Evolutionary conservation across 2,329 filamentous ascomycete genomes (phyloP).

Genomic region (Stachybotrys chartarum): DNA sequence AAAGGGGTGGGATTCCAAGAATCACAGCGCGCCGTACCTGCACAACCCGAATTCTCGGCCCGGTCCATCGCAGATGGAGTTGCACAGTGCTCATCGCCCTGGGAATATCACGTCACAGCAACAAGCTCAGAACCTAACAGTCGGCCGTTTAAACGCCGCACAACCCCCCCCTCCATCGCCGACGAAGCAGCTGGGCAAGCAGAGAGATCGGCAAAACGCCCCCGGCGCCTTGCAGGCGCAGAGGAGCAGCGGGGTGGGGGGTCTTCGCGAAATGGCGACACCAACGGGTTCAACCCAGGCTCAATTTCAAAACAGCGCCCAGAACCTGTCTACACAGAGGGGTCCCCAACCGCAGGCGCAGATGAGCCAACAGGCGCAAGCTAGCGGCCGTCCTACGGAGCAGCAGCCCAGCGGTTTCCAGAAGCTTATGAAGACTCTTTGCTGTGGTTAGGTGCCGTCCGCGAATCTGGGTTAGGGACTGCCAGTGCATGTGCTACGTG

Average conservation of each 20-base stretch:
- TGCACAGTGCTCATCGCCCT: constrained; percentile 66
- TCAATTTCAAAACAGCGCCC: constrained; percentile 92
- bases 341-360: constrained; percentile 51
- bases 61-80: constrained; percentile 76
- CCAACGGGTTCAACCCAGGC: constrained; percentile 88
- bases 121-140: constrained; percentile 60
- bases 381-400: constrained; percentile 53
- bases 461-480: not conserved
- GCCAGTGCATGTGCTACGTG: not conserved
- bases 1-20: constrained; percentile 82
- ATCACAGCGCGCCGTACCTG: constrained; percentile 53
- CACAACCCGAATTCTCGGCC: constrained; percentile 73
- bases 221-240: constrained; percentile 66
- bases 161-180: constrained; percentile 83
- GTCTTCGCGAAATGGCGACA: constrained; percentile 69
- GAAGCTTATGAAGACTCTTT: constrained; percentile 87
- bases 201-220: constrained; percentile 68
- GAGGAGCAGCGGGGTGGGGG: constrained; percentile 68
- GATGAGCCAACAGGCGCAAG: constrained; percentile 45
- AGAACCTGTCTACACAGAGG: constrained; percentile 68
- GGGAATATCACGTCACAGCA: constrained; percentile 59
- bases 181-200: constrained; percentile 74
- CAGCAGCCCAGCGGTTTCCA: constrained; percentile 76
- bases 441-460: constrained; percentile 62
- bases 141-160: constrained; percentile 88